Conservation (phyloP, 176 grass and related monocot genomes). For the Tillandsia fasciculata region DNA sequence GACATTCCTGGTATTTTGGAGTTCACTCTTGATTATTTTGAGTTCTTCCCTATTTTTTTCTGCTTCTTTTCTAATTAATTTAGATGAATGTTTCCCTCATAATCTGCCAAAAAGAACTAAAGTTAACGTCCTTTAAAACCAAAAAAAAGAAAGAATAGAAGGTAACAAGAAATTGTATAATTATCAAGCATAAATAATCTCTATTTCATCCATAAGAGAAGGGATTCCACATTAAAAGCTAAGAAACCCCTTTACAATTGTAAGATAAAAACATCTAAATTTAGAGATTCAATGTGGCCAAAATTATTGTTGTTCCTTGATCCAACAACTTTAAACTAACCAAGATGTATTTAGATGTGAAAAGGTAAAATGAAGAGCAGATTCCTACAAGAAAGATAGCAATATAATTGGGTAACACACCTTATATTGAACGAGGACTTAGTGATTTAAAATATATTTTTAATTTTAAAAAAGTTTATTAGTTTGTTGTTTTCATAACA, state of each 20-base stretch:
- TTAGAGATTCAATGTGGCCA: not conserved
- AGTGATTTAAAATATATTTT: too few species aligned
- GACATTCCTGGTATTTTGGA: too few species aligned
- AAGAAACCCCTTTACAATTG: not conserved
- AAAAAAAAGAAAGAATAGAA: constrained; percentile 20
- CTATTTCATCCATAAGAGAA: not conserved
- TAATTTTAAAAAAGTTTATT: too few species aligned
- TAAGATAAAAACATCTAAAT: not conserved
- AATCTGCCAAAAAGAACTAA: constrained; percentile 38
- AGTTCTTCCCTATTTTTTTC: too few species aligned
- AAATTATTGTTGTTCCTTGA: not conserved
- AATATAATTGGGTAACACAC: constrained; percentile 23
- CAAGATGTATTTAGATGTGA: not conserved
- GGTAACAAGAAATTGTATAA: not conserved
- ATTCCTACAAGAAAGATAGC: not conserved
- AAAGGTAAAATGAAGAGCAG: not conserved
- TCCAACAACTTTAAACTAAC: not conserved
- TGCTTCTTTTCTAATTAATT: too few species aligned
- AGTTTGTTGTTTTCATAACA: too few species aligned
- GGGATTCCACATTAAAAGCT: not conserved
- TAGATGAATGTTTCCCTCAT: constrained; percentile 99
- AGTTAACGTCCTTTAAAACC: not conserved
- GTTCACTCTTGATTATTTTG: too few species aligned
- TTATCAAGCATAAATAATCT: not conserved
- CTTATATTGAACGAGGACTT: constrained; percentile 99